Conservation (phyloP, 192 early-diverging fungal genomes). For the Coemansia asiatica region DNA sequence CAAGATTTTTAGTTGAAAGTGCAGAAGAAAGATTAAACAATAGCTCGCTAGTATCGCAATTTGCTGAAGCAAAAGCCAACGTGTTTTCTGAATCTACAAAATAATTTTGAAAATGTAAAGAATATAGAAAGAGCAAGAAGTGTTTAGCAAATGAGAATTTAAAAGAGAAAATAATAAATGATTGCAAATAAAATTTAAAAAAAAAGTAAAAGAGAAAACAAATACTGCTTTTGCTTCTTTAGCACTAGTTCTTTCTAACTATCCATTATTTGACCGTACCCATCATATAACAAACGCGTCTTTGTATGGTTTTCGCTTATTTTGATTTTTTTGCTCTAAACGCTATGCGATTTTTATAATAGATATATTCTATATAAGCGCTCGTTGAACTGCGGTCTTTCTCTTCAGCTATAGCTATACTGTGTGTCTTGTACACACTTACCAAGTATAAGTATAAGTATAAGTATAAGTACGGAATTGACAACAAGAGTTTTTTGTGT, state of each 20-base stretch:
- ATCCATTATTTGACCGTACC: conserved; percentile 1
- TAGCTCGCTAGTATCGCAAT: conserved; percentile 14
- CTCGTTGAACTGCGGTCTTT: too few relatives aligned
- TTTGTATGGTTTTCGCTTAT: neutral
- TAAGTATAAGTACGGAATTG: neutral
- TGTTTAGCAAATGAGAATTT: too few relatives aligned
- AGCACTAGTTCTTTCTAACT: neutral
- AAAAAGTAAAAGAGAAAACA: neutral
- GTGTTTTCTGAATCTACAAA: conserved; percentile 27
- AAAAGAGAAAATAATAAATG: neutral
- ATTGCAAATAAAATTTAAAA: conserved; percentile 7
- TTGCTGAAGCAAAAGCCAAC: neutral
- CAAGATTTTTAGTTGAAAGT: conserved; percentile 31
- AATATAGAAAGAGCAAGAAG: neutral
- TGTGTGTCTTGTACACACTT: conserved; percentile 6
- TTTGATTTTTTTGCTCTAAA: too few relatives aligned
- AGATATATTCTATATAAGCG: too few relatives aligned
- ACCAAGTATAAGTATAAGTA: neutral
- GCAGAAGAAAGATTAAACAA: conserved; percentile 32
- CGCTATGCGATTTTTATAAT: too few relatives aligned
- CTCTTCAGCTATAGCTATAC: neutral
- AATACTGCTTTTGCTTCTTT: neutral
- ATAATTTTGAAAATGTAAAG: neutral
- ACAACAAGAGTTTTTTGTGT: neutral
- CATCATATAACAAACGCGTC: conserved; percentile 7